Percentiles rank a stretch among this genome's conserved stretches.
phyloP scores from a whole-genome alignment of 352 stramenopile species.

The Globisporangium yorkense region DNA sequence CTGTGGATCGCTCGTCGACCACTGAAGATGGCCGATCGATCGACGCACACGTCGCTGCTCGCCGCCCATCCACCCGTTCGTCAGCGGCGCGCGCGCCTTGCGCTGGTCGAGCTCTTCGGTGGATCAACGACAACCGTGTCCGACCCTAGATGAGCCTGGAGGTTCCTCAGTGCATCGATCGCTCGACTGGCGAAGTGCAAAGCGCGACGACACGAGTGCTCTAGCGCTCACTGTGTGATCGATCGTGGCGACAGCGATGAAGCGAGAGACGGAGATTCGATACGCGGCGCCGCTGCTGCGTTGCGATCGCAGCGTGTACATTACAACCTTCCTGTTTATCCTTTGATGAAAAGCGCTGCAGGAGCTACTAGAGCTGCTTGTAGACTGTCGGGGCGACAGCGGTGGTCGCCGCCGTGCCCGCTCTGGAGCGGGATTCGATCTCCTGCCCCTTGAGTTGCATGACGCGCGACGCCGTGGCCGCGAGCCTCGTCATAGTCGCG shows the following conservation, averaged over 20 bases:
- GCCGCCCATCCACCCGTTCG: background rate
- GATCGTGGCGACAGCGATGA: too few relatives aligned
- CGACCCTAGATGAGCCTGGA: background rate
- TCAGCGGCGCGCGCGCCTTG: background rate
- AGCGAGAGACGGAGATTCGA: too few relatives aligned
- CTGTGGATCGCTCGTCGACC: too few relatives aligned
- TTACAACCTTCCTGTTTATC: too few relatives aligned
- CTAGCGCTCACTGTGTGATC: background rate
- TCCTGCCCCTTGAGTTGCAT: slow-evolving; percentile 20
- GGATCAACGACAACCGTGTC: background rate
- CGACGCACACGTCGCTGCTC: too few relatives aligned
- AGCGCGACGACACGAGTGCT: background rate
- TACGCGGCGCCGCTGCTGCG: too few relatives aligned
- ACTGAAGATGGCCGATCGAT: too few relatives aligned
- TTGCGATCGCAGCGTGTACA: too few relatives aligned
- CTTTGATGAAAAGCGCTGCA: too few relatives aligned
- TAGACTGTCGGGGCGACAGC: background rate
- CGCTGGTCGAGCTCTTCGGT: background rate
- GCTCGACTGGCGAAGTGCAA: background rate
- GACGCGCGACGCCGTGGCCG: slow-evolving; percentile 47
- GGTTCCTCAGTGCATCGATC: background rate
- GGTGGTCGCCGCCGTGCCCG: background rate
- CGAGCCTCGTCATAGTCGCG: slow-evolving; percentile 40
- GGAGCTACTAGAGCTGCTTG: slow-evolving; percentile 1
- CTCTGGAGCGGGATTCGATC: slow-evolving; percentile 5